Percentiles rank a stretch among this genome's conserved stretches.
These are phyloP conservation scores for Xylariaceae sp. DNA, from an alignment of 2,329 filamentous ascomycete species.

Conservation along the genomic window DNA sequence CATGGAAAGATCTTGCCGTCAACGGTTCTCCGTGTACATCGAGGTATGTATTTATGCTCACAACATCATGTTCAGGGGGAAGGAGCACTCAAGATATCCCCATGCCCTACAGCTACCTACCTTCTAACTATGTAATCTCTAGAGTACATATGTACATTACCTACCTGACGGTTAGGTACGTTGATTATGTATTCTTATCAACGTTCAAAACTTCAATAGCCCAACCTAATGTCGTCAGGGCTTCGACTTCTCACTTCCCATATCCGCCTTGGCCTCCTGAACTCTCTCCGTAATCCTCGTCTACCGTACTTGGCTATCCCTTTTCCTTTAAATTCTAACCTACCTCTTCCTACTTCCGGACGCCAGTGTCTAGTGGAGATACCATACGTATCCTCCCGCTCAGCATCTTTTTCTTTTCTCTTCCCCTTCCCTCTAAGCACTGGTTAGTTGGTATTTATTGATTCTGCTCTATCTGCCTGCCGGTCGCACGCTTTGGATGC, in stretches of 20 bases:
- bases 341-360: constrained; percentile 10
- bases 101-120: neutral
- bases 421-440: constrained; percentile 4
- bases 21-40: no score
- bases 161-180: no score
- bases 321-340: constrained; percentile 11
- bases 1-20: neutral
- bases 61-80: no score
- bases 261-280: constrained; percentile 7
- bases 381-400: constrained; percentile 3
- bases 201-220: no score
- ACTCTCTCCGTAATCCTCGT: constrained; percentile 1
- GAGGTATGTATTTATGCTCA: no score
- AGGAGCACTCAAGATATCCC: no score
- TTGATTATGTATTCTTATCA: no score
- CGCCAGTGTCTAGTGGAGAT: neutral
- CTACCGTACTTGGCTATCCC: neutral
- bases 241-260: constrained; percentile 10
- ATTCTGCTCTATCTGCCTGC: neutral
- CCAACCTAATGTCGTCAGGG: neutral
- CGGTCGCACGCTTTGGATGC: neutral
- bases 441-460: constrained; percentile 11
- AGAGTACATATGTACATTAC: no score
- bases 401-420: constrained; percentile 3
- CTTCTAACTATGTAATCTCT: no score